A percentile compares a stretch with the other conserved stretches of the same genome.
These are phyloP conservation scores for Gloeophyllum trabeum DNA, from an alignment of 768 basidiomycete genomes.

Conservation along the genomic window DNA sequence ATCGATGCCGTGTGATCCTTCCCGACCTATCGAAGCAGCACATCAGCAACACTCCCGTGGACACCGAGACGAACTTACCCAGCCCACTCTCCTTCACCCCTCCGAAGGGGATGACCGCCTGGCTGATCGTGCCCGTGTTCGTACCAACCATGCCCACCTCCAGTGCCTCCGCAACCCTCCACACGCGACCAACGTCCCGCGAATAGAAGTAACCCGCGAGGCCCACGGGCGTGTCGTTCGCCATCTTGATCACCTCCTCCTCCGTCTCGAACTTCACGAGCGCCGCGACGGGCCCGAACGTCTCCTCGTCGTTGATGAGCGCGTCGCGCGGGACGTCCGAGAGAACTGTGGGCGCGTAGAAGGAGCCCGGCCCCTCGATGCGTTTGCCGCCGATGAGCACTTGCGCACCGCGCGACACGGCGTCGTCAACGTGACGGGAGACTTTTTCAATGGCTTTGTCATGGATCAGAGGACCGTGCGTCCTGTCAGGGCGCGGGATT, in stretches of 20 bases:
- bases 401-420: constrained; percentile 74
- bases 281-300: constrained; percentile 88
- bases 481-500: constrained; percentile 34
- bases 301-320: constrained; percentile 71
- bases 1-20: constrained; percentile 83
- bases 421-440: constrained; percentile 77
- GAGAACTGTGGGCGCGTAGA: constrained; percentile 85
- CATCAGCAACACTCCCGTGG: constrained; percentile 1
- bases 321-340: constrained; percentile 69
- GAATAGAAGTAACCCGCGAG: constrained; percentile 94
- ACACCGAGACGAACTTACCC: constrained; percentile 20
- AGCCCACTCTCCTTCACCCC: constrained; percentile 86
- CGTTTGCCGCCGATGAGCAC: constrained; percentile 83
- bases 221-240: constrained; percentile 76
- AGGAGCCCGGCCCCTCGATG: constrained; percentile 42
- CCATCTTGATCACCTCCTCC: constrained; percentile 79
- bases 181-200: constrained; percentile 77
- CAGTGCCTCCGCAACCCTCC: constrained; percentile 89
- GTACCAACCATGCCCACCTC: constrained; percentile 91
- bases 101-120: constrained; percentile 78
- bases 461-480: constrained; percentile 95
- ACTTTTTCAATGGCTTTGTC: constrained; percentile 79
- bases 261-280: constrained; percentile 88
- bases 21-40: constrained; percentile 38
- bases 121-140: constrained; percentile 73